Base-by-base conservation (phyloP, 2,329 filamentous ascomycete genomes). In the Falciphora oryzae region DNA sequence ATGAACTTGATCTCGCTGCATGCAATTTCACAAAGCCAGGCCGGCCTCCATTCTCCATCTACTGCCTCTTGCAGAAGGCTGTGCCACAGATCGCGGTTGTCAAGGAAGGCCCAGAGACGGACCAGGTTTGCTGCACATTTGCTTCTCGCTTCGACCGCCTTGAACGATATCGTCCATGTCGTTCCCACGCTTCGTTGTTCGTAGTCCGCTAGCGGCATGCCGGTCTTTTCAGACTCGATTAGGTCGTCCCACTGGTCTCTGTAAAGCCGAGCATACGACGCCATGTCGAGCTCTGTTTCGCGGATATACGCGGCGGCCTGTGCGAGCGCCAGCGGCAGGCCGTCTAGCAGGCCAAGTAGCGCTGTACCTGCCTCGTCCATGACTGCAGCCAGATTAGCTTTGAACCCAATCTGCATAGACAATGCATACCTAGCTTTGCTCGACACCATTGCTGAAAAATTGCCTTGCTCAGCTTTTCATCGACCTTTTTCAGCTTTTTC, bases 401-500 rank as follows among this genome's bases (percentile, higher is more conserved):
- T 53, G 22, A 32, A 62, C n/a, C 25, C 60, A 59, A 50, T 32
- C 58, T 58, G 53, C 62, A 59, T 62, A 65, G 22, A 27, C 8
- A 65, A 57, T 63, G 25, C 68, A 67, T 63, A 71, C 70, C 67
- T 68, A 67, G n/a, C 38, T 66, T 62, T 65, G 65, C 44, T 67
- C 67, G 65, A 67, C 66, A 63, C 66, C 68, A 72, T 59, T 66
- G 67, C 67, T 72, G 67, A 29, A 75, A 69, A 62, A 75, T 73
- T 28, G 68, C 68, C 59, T 60, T 67, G 59, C 66, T 67, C 27
- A 71, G 70, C 59, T 71, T 66, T 65, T 65, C 53, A 35, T 70
- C 67, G 59, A 70, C 66, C 62, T 60, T 69, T 31, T 63, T 69
- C 44, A 75, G 63, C 57, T 69, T 67, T 32, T 53, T 67, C 59